Evolutionary conservation across 495 filamentous ascomycete species (phyloP).

Genomic region (Xylaria curta): DNA sequence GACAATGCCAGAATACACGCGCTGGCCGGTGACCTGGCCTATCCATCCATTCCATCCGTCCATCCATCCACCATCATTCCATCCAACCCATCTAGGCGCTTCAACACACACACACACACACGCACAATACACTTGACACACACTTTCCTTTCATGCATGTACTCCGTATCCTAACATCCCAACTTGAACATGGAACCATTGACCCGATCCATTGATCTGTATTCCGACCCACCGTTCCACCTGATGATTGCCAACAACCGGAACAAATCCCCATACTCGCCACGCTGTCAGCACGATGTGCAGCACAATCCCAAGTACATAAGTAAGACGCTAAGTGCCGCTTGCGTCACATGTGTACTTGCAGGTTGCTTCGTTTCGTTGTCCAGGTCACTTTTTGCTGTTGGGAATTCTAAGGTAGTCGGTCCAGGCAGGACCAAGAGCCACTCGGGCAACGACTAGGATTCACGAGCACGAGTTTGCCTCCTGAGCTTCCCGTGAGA

Average conservation of each 20-base stretch:
- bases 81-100: neutral
- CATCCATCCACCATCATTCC: slow-evolving; percentile 12
- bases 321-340: neutral
- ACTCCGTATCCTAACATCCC: slow-evolving; percentile 11
- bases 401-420: neutral
- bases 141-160: slow-evolving; percentile 12
- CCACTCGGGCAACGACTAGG: neutral
- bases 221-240: neutral
- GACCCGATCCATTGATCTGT: neutral
- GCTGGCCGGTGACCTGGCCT: neutral
- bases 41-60: neutral
- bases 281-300: slow-evolving; percentile 14
- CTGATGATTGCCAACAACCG: neutral
- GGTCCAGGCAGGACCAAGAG: neutral
- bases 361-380: slow-evolving; percentile 18
- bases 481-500: neutral
- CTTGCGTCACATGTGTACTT: slow-evolving; percentile 17
- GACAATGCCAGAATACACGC: slow-evolving; percentile 1
- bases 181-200: neutral
- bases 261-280: slow-evolving; percentile 17
- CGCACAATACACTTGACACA: neutral
- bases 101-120: neutral
- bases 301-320: neutral
- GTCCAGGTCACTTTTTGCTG: neutral
- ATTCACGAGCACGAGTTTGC: neutral